phyloP scores from a whole-genome alignment of 2,329 filamentous ascomycete species.

The Truncatella angustata region DNA sequence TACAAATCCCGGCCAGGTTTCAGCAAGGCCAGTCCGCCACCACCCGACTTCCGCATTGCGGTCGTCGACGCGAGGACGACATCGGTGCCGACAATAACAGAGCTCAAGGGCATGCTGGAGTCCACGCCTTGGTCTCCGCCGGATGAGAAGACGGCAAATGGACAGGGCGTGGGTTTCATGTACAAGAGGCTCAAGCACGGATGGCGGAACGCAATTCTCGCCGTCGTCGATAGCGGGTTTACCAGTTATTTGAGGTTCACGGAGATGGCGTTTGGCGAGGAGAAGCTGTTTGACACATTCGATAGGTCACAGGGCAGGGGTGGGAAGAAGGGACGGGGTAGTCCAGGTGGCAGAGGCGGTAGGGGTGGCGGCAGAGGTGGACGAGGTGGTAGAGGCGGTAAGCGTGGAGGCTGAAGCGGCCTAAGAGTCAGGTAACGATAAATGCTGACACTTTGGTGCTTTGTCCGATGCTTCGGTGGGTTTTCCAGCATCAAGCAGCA shows the following conservation, averaged over 20 bases:
- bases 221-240: conserved; percentile 85
- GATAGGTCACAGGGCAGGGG: conserved; percentile 30
- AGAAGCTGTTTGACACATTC: conserved; percentile 66
- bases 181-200: conserved; percentile 84
- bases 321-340: conserved; percentile 17
- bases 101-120: conserved; percentile 70
- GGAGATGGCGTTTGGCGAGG: conserved; percentile 76
- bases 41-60: conserved; percentile 81
- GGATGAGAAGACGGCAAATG: conserved; percentile 37
- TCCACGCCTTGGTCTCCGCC: conserved; percentile 70
- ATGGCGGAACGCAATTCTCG: conserved; percentile 78
- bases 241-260: conserved; percentile 82
- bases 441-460: too few species aligned
- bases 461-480: too few species aligned
- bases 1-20: conserved; percentile 73
- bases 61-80: conserved; percentile 76
- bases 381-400: conserved; percentile 16
- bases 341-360: conserved; percentile 16
- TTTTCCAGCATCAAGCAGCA: too few species aligned
- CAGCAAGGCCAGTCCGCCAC: conserved; percentile 74
- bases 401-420: conserved; percentile 11
- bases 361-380: conserved; percentile 17
- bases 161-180: conserved; percentile 37
- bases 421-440: neutral
- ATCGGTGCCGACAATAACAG: conserved; percentile 67